These are phyloP conservation scores for Protomyces macrosporus DNA, from an alignment of 1,139 yeast species.

Conservation along the genomic window DNA sequence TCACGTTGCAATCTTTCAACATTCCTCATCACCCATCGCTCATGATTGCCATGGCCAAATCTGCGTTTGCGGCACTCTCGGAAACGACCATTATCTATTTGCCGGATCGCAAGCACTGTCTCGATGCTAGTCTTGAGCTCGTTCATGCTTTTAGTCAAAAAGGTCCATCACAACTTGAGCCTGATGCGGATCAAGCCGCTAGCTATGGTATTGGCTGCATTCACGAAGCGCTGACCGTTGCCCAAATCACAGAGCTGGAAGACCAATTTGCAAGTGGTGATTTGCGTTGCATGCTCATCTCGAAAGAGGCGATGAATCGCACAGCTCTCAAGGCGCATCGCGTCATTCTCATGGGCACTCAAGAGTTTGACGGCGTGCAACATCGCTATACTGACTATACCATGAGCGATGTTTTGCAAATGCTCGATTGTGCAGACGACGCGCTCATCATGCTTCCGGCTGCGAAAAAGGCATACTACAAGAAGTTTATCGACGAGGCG, in stretches of 20 bases:
- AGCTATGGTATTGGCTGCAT: slow-evolving; percentile 63
- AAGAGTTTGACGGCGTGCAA: slow-evolving; percentile 65
- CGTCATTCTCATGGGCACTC: slow-evolving; percentile 68
- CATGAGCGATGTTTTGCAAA: slow-evolving; percentile 50
- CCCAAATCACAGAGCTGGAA: slow-evolving; percentile 54
- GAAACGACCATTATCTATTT: slow-evolving; percentile 51
- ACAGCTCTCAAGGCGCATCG: slow-evolving; percentile 50
- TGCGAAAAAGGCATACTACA: slow-evolving; percentile 58
- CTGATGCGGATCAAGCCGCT: slow-evolving; percentile 40
- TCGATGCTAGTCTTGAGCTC: slow-evolving; percentile 51
- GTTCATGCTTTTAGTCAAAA: slow-evolving; percentile 40
- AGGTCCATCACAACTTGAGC: slow-evolving; percentile 39
- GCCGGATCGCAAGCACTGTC: slow-evolving; percentile 51
- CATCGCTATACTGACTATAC: slow-evolving; percentile 66
- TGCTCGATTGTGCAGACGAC: slow-evolving; percentile 33
- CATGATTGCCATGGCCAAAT: slow-evolving; percentile 49
- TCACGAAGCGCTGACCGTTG: slow-evolving; percentile 54
- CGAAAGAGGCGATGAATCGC: slow-evolving; percentile 52
- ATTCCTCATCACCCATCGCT: slow-evolving; percentile 49
- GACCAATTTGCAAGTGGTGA: slow-evolving; percentile 49
- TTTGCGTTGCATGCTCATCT: slow-evolving; percentile 52
- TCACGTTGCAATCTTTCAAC: slow-evolving; percentile 53
- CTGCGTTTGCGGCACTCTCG: slow-evolving; percentile 43
- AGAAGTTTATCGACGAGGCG: slow-evolving; percentile 65
- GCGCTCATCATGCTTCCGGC: slow-evolving; percentile 57